Evolutionary conservation across 208 protist genomes (phyloP).

Genomic region (Acanthamoeba sp.): DNA sequence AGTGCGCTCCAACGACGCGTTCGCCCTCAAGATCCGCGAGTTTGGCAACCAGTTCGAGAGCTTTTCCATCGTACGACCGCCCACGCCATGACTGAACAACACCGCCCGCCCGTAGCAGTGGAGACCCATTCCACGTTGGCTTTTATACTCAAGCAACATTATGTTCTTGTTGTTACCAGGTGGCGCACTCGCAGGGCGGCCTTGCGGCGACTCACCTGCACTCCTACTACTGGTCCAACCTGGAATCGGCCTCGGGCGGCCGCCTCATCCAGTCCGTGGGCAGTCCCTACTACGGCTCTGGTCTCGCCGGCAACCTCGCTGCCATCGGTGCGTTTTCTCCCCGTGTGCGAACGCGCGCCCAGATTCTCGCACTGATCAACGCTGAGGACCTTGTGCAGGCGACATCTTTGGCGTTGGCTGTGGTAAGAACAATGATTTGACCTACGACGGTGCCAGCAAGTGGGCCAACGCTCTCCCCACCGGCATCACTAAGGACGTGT

Average conservation of each 20-base stretch:
- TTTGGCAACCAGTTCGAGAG: conserved; percentile 31
- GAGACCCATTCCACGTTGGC: too few relatives aligned
- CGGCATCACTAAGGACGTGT: conserved; percentile 60
- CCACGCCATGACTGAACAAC: too few relatives aligned
- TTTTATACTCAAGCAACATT: not conserved
- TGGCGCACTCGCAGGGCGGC: conserved; percentile 86
- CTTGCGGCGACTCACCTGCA: conserved; percentile 76
- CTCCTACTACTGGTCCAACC: conserved; percentile 81
- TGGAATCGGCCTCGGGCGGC: conserved; percentile 41
- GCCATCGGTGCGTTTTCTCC: conserved; percentile 64
- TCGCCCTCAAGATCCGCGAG: conserved; percentile 67
- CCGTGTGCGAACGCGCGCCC: not conserved
- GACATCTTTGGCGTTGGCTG: conserved; percentile 35
- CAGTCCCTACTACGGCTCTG: conserved; percentile 83
- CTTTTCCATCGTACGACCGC: conserved; percentile 39
- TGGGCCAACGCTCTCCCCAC: conserved; percentile 79
- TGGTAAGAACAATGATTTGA: conserved; percentile 79
- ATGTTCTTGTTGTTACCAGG: not conserved
- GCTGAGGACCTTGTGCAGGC: not conserved
- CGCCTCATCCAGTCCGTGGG: conserved; percentile 84
- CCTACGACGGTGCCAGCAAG: conserved; percentile 79
- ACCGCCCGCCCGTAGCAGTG: too few relatives aligned
- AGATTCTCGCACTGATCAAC: not conserved
- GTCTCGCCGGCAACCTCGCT: conserved; percentile 78
- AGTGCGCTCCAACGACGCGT: conserved; percentile 73